Base-by-base conservation (phyloP, 2,329 filamentous ascomycete species). In the Ilyonectria sp. region DNA sequence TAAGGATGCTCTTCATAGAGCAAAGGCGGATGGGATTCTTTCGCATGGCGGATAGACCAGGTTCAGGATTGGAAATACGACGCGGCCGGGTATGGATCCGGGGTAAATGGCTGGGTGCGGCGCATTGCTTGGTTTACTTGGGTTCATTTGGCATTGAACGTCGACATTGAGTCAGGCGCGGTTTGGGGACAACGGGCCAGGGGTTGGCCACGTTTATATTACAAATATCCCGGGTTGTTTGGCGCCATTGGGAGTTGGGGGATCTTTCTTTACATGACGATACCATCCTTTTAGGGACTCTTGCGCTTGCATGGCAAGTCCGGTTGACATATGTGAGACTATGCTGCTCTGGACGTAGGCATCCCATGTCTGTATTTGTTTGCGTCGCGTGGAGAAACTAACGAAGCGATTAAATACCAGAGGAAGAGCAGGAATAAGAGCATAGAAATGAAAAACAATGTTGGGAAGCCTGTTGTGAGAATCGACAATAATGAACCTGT, bases 1-100 rank as follows among this genome's bases (percentile, higher is more conserved):
- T 46, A 67, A 66, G 26, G 72, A 74, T 23, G 66, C 66, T n/a
- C 3, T 67, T 40, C 33, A 63, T 3, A 60, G 60, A 35, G 58
- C 65, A 40, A 68, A 74, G 21, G 33, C 50, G 35, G 66, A 69
- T 31, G 44, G 60, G 23, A 61, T 50, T 31, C 44, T 66, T 33
- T 43, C 63, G 21, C 33, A 61, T 44, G 33, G 19, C 29, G 9
- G 33, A 33, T 62, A 65, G 35, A 61, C 3, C 8, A 10, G 17
- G 44, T 17, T 26, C 4, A 31, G 8, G 46, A 21, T 49, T 43
- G 21, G 35, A 59, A 65, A 63, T 19, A 17, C 33, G 43, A 53
- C 15, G 49, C 19, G 44, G 54, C 33, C 19, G 53, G 21, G 37
- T 17, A 54, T 40, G 29, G 23, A n/a, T n/a, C 57, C 50, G 23